Evolutionary conservation across 345 rosid genomes (phyloP).

Genomic region (Hirschfeldia incana): DNA sequence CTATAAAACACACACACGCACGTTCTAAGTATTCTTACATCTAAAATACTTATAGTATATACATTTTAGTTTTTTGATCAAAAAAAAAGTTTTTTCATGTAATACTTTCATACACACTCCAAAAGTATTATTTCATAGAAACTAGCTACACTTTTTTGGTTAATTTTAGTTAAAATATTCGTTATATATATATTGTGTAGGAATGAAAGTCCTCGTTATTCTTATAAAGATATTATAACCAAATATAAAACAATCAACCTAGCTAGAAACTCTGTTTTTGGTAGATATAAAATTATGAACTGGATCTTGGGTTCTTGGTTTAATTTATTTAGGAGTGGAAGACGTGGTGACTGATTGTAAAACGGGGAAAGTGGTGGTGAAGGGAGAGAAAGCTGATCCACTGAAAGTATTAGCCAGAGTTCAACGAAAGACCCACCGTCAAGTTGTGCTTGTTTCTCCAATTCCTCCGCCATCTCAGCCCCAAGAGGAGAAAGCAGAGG

Average conservation of each 20-base stretch:
- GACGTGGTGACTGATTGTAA: conserved; percentile 85
- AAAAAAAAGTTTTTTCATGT: not conserved
- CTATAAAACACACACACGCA: not conserved
- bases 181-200: not conserved
- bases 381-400: conserved; percentile 96
- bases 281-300: not conserved
- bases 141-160: not conserved
- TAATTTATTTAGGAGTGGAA: conserved; percentile 66
- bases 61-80: not conserved
- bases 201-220: not conserved
- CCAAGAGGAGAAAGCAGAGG: conserved; percentile 60
- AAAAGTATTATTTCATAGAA: not conserved
- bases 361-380: conserved; percentile 82
- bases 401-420: conserved; percentile 74
- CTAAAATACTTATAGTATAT: not conserved
- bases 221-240: not conserved
- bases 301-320: not conserved
- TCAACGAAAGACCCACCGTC: conserved; percentile 80
- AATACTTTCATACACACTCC: not conserved
- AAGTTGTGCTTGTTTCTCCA: conserved; percentile 88
- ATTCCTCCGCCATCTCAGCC: conserved; percentile 73
- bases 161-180: not conserved
- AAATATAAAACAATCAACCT: not conserved
- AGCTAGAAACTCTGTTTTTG: not conserved
- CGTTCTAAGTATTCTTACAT: not conserved